phyloP scores from a whole-genome alignment of 148 eudicot genomes.

The Drosera capensis region DNA sequence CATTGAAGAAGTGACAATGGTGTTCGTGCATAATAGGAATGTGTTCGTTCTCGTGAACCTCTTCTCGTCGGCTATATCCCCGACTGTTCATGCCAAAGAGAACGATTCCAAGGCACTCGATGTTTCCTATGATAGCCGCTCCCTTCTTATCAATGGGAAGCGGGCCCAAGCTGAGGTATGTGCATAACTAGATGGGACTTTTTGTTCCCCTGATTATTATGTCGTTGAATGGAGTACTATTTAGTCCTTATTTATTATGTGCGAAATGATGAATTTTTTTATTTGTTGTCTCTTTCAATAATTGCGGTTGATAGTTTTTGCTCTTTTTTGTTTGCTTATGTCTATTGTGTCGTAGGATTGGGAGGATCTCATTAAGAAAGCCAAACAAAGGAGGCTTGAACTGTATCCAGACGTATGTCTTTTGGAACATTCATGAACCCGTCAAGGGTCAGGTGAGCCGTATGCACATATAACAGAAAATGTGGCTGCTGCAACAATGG shows the following conservation, averaged over 20 bases:
- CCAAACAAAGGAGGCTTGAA: slow-evolving; percentile 50
- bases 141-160: slow-evolving; percentile 30
- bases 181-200: not conserved
- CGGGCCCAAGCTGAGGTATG: slow-evolving; percentile 26
- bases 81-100: not conserved
- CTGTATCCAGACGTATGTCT: slow-evolving; percentile 41
- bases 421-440: slow-evolving; percentile 59
- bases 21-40: not conserved
- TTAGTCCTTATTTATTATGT: not conserved
- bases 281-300: not conserved
- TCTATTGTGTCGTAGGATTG: slow-evolving; percentile 24
- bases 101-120: not conserved
- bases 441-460: slow-evolving; percentile 36
- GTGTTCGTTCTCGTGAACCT: not conserved
- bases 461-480: not conserved
- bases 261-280: not conserved
- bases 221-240: not conserved
- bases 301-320: not conserved
- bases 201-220: not conserved
- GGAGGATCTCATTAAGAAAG: slow-evolving; percentile 25
- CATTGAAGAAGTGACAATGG: not conserved
- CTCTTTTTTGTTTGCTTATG: not conserved
- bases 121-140: slow-evolving; percentile 33
- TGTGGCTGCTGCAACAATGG: not conserved
- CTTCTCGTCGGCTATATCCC: not conserved